Base-by-base conservation (phyloP, 1,139 yeast species). In the Wickerhamomyces sp. region DNA sequence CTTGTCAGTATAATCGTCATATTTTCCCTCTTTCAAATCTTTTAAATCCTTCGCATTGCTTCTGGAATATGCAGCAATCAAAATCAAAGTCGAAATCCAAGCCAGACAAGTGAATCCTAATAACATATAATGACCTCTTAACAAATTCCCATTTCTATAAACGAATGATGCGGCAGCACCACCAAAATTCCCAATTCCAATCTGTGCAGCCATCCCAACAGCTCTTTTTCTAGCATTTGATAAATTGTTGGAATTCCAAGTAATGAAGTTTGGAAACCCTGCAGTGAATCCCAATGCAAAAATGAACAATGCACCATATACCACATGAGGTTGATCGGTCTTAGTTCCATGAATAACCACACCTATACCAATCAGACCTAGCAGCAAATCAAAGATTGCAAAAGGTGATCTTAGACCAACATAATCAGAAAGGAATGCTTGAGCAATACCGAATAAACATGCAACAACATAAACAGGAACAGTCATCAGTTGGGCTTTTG, bases 101-200 rank as follows among this genome's bases (percentile, higher is more conserved):
- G 45, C 43, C 34, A 45, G 34, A 10, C 35, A 36, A 6, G 43
- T 34, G n/a, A 49, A 30, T 1, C 47, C 57, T 9, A 54, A 39
- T 10, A 44, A 33, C 7, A 54, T 43, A 6, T 40, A 36, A 37
- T 54, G 56, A 4, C 57, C 55, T 35, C 46, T 37, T 14, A 56
- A 32, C 23, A 39, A 45, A 9, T 40, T 4, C 18, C 41, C 40
- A 9, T 39, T 35, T 8, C 23, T 42, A 15, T 47, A 47, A 23
- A 48, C 57, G 43, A 66, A 64, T 41, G 68, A 59, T 6, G 67
- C 64, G 41, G 67, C 55, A 11, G 69, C 63, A 29, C 72, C 73
- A 14, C 70, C 68, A 36, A 70, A 57, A 45, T 66, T 64, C 13
- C 73, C 75, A 30, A 68, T 44, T 7, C 73, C 72, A 36, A 71